Evolutionary conservation across 1,139 yeast genomes (phyloP).

Genomic region (Citeromyces hawaiiensis): DNA sequence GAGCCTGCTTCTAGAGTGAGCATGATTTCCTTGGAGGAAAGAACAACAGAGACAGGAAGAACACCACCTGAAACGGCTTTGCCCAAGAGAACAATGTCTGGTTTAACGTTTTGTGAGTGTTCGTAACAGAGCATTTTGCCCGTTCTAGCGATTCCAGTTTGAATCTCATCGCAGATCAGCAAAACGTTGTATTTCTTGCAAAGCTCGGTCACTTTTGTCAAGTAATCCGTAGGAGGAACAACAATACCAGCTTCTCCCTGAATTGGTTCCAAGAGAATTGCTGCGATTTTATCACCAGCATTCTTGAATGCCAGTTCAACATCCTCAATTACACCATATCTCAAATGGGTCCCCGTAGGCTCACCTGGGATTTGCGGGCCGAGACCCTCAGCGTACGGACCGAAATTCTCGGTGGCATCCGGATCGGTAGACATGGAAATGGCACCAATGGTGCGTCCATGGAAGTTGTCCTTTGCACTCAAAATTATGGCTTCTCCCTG

Average conservation of each 20-base stretch:
- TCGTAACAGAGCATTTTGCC: constrained; percentile 89
- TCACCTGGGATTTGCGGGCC: constrained; percentile 63
- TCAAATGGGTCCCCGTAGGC: constrained; percentile 34
- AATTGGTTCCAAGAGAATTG: constrained; percentile 85
- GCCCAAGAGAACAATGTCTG: constrained; percentile 81
- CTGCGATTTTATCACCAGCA: constrained; percentile 88
- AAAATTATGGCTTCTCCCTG: constrained; percentile 75
- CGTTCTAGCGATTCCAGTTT: constrained; percentile 95
- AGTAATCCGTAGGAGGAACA: constrained; percentile 79
- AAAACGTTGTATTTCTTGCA: constrained; percentile 77
- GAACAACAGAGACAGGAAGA: constrained; percentile 81
- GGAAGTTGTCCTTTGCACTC: constrained; percentile 85
- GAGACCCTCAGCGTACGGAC: constrained; percentile 78
- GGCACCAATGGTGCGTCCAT: constrained; percentile 91
- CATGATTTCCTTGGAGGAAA: constrained; percentile 84
- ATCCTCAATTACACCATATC: constrained; percentile 79
- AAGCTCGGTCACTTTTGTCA: constrained; percentile 55
- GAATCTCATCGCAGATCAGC: constrained; percentile 92
- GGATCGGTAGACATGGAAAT: constrained; percentile 95
- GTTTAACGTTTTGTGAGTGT: constrained; percentile 67
- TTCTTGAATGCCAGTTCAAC: constrained; percentile 69
- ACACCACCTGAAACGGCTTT: constrained; percentile 97
- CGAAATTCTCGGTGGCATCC: constrained; percentile 80
- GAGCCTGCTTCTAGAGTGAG: constrained; percentile 87
- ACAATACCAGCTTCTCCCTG: constrained; percentile 99